Percentiles rank a stretch among this genome's conserved stretches.
These are phyloP conservation scores for Oidiodendron maius DNA, from an alignment of 495 filamentous ascomycete species.

Conservation along the genomic window DNA sequence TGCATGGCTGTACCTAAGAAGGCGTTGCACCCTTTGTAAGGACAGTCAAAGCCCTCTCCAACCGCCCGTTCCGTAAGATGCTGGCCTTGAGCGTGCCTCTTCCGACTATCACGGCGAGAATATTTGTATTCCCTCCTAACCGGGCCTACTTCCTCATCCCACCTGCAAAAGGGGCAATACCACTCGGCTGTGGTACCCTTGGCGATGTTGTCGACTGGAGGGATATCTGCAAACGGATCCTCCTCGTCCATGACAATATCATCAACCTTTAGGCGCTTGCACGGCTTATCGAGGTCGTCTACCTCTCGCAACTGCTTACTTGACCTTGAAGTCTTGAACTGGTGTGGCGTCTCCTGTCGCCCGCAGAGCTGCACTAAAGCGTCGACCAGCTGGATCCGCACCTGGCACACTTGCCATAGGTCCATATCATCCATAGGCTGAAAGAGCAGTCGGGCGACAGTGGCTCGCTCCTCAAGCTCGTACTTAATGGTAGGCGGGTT, in stretches of 20 bases:
- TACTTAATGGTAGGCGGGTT: constrained; percentile 4
- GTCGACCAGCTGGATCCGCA: constrained; percentile 5
- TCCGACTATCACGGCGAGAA: too few species aligned
- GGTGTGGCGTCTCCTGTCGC: constrained; percentile 8
- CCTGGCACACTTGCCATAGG: neutral
- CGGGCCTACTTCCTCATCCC: too few species aligned
- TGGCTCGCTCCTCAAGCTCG: constrained; percentile 10
- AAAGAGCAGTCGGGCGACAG: constrained; percentile 9
- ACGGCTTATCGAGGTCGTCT: neutral
- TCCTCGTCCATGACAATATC: neutral
- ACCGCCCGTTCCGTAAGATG: too few species aligned
- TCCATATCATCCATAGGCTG: constrained; percentile 2
- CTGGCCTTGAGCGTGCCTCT: too few species aligned
- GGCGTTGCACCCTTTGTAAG: too few species aligned
- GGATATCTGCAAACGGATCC: neutral
- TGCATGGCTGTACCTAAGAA: too few species aligned
- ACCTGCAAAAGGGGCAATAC: too few species aligned
- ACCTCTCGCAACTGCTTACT: constrained; percentile 1
- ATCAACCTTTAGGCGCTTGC: neutral
- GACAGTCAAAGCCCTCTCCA: too few species aligned
- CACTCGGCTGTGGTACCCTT: too few species aligned
- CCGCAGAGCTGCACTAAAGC: constrained; percentile 1
- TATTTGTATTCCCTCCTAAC: too few species aligned
- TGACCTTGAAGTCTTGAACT: constrained; percentile 3
- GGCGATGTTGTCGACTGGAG: too few species aligned